These are phyloP conservation scores for Hordeum vulgare DNA, from an alignment of 176 grass and related monocot genomes.

Conservation along the genomic window DNA sequence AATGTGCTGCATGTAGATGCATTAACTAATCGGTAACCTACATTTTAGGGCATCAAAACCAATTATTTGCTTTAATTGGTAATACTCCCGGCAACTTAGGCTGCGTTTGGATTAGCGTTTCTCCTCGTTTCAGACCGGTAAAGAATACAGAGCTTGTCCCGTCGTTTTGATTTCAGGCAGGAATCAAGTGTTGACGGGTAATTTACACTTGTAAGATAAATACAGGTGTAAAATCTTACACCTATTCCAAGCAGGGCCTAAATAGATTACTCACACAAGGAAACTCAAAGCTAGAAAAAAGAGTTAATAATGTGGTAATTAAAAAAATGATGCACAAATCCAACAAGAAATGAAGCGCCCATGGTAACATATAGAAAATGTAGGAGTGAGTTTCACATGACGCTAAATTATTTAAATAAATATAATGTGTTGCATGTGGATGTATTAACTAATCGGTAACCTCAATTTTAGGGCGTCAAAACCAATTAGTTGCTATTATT, in stretches of 20 bases:
- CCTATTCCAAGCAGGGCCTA: too few species aligned
- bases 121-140: too few species aligned
- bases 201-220: too few species aligned
- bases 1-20: not conserved
- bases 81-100: too few species aligned
- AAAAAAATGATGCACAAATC: not conserved
- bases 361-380: constrained; percentile 4
- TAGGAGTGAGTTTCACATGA: not conserved
- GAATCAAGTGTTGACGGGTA: too few species aligned
- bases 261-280: too few species aligned
- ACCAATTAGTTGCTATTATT: not conserved
- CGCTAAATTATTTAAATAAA: not conserved
- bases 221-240: too few species aligned
- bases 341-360: not conserved
- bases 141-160: too few species aligned
- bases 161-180: too few species aligned
- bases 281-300: constrained; percentile 5
- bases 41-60: not conserved
- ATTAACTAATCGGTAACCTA: not conserved
- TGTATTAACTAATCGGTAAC: not conserved
- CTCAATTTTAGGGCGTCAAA: not conserved
- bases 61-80: too few species aligned
- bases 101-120: too few species aligned
- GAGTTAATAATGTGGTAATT: not conserved
- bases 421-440: not conserved